Base-by-base conservation (phyloP, 2,329 filamentous ascomycete species). In the Plenodomus lindquistii region DNA sequence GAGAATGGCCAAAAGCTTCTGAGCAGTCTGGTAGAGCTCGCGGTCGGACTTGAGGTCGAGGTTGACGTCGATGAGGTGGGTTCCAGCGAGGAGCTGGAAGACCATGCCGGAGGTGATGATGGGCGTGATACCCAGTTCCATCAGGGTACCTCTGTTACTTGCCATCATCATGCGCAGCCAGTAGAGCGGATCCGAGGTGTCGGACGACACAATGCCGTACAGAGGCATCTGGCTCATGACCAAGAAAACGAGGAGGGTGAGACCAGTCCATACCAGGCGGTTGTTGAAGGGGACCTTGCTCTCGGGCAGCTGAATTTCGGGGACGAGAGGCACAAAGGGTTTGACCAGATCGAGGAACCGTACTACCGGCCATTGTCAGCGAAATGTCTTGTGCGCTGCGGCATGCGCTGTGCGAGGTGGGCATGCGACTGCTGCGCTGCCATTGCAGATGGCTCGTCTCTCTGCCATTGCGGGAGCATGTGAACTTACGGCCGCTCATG, bases 61-160 rank as follows among this genome's bases (percentile, higher is more conserved):
- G 85, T 99, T 97, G 82, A 99, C 93, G 75, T 99, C 94, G 78
- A 99, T 97, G 81, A 97, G 88, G 84, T 99, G 94, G 76, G 94
- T 99, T 73, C 94, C 94, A 72, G 94, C 94, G 62, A 99, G 89
- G 71, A 99, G 92, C 87, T 99, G 94, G 86, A 99, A 99, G 71
- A 99, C 91, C 94, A 99, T 99, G 78, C 94, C 94, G 31, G 94
- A 97, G 52, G 94, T 97, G 79, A 99, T 97, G 77, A 99, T 99
- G 67, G 95, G 95, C 19, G 94, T 96, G 67, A 97, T 80, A 81
- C 92, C 91, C 80, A 96, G 73, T 73, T 96, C 92, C 92, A 96
- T 96, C 75, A 96, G 76, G 20, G 92, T 96, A 77, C 92, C 92
- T 71, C 92, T 86, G 77, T 99, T 99, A 88, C 91, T 96, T 72